Percentiles rank a stretch among this genome's conserved stretches.
phyloP scores from a whole-genome alignment of 2,329 filamentous ascomycete genomes.

The Waltergamsia citrina region DNA sequence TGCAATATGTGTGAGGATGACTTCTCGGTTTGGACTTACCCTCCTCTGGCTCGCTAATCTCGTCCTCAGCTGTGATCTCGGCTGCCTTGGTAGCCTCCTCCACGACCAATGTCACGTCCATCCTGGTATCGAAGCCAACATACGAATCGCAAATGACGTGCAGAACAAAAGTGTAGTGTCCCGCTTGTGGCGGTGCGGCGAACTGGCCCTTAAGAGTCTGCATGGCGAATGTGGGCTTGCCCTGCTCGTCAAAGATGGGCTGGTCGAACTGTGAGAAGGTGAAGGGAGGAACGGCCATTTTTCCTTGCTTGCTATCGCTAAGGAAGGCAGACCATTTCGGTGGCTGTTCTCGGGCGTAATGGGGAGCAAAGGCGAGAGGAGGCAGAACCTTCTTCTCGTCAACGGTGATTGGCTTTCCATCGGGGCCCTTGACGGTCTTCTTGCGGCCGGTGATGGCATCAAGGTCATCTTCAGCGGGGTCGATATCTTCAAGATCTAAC shows the following conservation, averaged over 20 bases:
- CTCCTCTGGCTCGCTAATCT: conserved; percentile 96
- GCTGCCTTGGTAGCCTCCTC: conserved; percentile 82
- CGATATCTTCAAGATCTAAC: conserved; percentile 76
- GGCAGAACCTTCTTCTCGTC: conserved; percentile 61
- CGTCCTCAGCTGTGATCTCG: conserved; percentile 74
- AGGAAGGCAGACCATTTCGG: conserved; percentile 94
- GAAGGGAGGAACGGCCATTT: conserved; percentile 93
- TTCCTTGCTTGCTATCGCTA: conserved; percentile 85
- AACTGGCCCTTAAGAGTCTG: conserved; percentile 98
- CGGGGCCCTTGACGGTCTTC: conserved; percentile 52
- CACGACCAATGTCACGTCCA: conserved; percentile 81
- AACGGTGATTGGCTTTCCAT: conserved; percentile 45
- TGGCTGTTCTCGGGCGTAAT: conserved; percentile 80
- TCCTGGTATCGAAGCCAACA: conserved; percentile 84
- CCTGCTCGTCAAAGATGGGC: conserved; percentile 69
- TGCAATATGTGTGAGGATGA: too few species aligned
- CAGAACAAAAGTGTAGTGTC: conserved; percentile 91
- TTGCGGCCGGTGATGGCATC: conserved; percentile 75
- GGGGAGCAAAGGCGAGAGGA: conserved; percentile 82
- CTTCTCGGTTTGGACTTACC: conserved; percentile 57
- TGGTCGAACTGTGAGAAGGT: conserved; percentile 91
- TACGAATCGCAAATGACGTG: conserved; percentile 93
- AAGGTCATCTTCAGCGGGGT: conserved; percentile 86
- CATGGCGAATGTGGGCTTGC: conserved; percentile 85
- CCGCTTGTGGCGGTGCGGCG: conserved; percentile 83